These are phyloP conservation scores for Pythium diclinum DNA, from an alignment of 352 stramenopile genomes.

Conservation along the genomic window DNA sequence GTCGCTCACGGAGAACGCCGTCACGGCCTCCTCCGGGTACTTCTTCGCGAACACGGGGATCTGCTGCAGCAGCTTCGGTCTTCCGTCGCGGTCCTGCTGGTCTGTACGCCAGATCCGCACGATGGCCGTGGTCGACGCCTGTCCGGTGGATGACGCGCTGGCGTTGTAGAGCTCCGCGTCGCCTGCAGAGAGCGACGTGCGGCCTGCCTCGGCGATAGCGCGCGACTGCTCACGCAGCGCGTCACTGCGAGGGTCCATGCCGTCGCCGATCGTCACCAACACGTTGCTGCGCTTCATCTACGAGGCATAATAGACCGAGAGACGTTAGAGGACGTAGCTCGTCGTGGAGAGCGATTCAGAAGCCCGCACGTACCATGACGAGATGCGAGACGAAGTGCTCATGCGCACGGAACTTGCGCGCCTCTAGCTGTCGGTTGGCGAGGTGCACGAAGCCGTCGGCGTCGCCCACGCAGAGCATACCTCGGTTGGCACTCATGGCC, in stretches of 20 bases:
- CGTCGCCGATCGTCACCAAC: conserved; percentile 81
- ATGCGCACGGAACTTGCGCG: conserved; percentile 80
- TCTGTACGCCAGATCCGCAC: conserved; percentile 88
- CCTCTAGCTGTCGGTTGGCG: conserved; percentile 78
- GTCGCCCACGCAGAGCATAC: conserved; percentile 82
- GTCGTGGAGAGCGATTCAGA: neutral
- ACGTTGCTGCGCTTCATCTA: conserved; percentile 89
- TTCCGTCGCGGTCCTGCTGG: conserved; percentile 82
- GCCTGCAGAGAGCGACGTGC: conserved; percentile 26
- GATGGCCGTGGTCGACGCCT: conserved; percentile 46
- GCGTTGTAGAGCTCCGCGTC: conserved; percentile 1
- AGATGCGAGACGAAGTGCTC: conserved; percentile 87
- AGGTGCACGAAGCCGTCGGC: conserved; percentile 82
- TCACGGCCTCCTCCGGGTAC: conserved; percentile 85
- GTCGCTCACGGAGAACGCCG: conserved; percentile 80
- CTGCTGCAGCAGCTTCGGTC: conserved; percentile 82
- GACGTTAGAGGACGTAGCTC: no score
- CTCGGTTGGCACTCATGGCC: conserved; percentile 83
- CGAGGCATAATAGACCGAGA: no score
- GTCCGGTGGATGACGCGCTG: neutral
- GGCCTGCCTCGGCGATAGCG: conserved; percentile 70
- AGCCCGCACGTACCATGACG: conserved; percentile 62
- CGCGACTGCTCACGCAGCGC: conserved; percentile 77
- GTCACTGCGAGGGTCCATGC: conserved; percentile 77
- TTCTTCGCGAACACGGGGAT: conserved; percentile 87